phyloP scores from a whole-genome alignment of 805 yeast genomes.

The Hemisphaericaspora nanyangensis region DNA sequence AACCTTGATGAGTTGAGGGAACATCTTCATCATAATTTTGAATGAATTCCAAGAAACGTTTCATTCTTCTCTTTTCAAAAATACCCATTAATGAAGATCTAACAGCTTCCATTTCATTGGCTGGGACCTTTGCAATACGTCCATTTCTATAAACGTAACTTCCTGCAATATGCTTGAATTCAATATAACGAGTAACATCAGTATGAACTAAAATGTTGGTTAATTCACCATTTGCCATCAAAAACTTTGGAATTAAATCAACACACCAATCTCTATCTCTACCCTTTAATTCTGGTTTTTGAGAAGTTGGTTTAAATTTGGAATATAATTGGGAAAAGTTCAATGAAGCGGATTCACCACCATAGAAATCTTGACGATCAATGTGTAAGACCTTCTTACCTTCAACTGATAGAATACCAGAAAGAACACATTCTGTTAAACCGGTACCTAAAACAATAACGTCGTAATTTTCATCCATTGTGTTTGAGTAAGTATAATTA shows the following conservation, averaged over 20 bases:
- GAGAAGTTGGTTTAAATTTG: slow-evolving; percentile 78
- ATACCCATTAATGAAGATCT: slow-evolving; percentile 91
- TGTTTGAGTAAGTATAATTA: slow-evolving; percentile 2
- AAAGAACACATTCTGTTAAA: slow-evolving; percentile 92
- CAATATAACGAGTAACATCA: slow-evolving; percentile 92
- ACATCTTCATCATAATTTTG: slow-evolving; percentile 78
- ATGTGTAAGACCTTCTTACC: slow-evolving; percentile 97
- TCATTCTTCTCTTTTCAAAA: slow-evolving; percentile 94
- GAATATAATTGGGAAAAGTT: slow-evolving; percentile 65
- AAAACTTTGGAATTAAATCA: slow-evolving; percentile 91
- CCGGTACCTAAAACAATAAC: slow-evolving; percentile 94
- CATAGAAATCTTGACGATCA: slow-evolving; percentile 94
- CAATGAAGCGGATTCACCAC: slow-evolving; percentile 87
- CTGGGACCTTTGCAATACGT: slow-evolving; percentile 89
- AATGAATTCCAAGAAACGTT: slow-evolving; percentile 84
- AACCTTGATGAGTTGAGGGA: slow-evolving; percentile 74
- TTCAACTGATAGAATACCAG: slow-evolving; percentile 93
- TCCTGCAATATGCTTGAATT: slow-evolving; percentile 95
- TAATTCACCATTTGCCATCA: slow-evolving; percentile 97
- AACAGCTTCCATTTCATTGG: slow-evolving; percentile 87
- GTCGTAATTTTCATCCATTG: slow-evolving; percentile 94
- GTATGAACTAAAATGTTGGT: slow-evolving; percentile 94
- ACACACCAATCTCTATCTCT: slow-evolving; percentile 98
- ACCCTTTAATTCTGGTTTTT: slow-evolving; percentile 71
- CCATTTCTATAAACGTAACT: slow-evolving; percentile 90